phyloP scores from a whole-genome alignment of 2,329 filamentous ascomycete genomes.

The Fusarium buharicum region DNA sequence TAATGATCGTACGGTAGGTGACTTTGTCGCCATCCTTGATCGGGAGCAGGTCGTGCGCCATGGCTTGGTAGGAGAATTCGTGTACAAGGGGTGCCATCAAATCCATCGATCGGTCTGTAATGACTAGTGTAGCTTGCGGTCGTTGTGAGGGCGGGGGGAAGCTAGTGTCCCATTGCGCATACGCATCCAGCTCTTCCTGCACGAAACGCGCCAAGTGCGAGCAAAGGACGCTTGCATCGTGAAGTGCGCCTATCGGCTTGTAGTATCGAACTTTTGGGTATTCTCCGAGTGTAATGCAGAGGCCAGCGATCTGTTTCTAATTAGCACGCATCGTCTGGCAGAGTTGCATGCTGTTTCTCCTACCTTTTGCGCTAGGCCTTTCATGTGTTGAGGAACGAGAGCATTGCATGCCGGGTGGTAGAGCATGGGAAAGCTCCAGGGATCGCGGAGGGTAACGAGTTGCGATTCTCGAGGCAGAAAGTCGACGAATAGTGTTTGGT shows the following conservation, averaged over 20 bases:
- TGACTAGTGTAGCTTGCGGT: constrained; percentile 83
- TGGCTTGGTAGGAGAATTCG: constrained; percentile 98
- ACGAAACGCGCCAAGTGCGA: constrained; percentile 90
- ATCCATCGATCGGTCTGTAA: constrained; percentile 95
- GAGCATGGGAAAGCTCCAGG: constrained; percentile 92
- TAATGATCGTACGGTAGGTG: constrained; percentile 82
- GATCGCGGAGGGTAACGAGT: constrained; percentile 89
- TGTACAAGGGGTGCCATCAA: constrained; percentile 87
- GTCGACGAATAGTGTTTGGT: constrained; percentile 85
- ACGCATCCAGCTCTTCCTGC: constrained; percentile 89
- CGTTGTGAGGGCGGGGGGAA: constrained; percentile 84
- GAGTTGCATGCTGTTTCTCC: neutral
- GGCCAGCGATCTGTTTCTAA: constrained; percentile 56
- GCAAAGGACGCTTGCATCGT: constrained; percentile 90
- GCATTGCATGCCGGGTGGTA: constrained; percentile 92
- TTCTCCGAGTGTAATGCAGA: constrained; percentile 93
- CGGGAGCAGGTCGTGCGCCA: constrained; percentile 92
- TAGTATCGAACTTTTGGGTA: constrained; percentile 95
- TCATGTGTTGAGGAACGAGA: constrained; percentile 84
- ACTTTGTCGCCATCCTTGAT: constrained; percentile 91
- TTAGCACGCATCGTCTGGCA: constrained; percentile 5
- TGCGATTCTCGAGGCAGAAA: constrained; percentile 93
- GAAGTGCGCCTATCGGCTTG: constrained; percentile 75
- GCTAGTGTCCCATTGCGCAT: constrained; percentile 83
- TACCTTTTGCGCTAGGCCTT: constrained; percentile 88